Conservation (phyloP, 176 grass and related monocot species). For the Canna indica region DNA sequence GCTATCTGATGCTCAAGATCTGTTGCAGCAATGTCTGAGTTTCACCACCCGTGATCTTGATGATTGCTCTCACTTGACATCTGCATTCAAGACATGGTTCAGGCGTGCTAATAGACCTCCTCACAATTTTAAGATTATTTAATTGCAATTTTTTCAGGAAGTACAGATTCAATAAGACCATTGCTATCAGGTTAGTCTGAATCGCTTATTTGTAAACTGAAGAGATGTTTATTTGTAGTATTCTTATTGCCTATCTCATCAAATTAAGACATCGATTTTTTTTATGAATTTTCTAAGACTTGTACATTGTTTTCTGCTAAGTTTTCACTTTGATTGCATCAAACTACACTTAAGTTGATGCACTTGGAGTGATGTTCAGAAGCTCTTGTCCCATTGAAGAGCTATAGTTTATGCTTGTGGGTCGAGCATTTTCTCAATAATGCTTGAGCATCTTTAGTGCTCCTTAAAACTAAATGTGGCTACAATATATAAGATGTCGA, state of each 20-base stretch:
- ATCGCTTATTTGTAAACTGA: not conserved
- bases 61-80: slow-evolving; percentile 27
- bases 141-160: slow-evolving; percentile 27
- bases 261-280: too few relatives aligned
- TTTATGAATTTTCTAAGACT: not conserved
- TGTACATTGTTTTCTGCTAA: not conserved
- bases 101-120: slow-evolving; percentile 24
- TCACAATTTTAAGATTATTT: slow-evolving; percentile 24
- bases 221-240: not conserved
- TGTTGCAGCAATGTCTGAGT: slow-evolving; percentile 63
- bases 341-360: not conserved
- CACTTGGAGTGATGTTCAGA: not conserved
- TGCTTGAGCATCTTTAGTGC: too few relatives aligned
- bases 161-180: not conserved
- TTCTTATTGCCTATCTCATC: not conserved
- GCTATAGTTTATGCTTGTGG: too few relatives aligned
- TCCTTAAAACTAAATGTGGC: too few relatives aligned
- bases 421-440: too few relatives aligned
- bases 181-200: not conserved
- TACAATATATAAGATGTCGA: too few relatives aligned
- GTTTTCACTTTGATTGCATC: not conserved
- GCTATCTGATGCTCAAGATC: slow-evolving; percentile 48
- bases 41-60: slow-evolving; percentile 63
- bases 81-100: slow-evolving; percentile 43
- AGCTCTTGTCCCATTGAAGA: too few relatives aligned